Evolutionary conservation across 2,329 filamentous ascomycete genomes (phyloP).

Genomic region (Cadophora luteo-olivacea): DNA sequence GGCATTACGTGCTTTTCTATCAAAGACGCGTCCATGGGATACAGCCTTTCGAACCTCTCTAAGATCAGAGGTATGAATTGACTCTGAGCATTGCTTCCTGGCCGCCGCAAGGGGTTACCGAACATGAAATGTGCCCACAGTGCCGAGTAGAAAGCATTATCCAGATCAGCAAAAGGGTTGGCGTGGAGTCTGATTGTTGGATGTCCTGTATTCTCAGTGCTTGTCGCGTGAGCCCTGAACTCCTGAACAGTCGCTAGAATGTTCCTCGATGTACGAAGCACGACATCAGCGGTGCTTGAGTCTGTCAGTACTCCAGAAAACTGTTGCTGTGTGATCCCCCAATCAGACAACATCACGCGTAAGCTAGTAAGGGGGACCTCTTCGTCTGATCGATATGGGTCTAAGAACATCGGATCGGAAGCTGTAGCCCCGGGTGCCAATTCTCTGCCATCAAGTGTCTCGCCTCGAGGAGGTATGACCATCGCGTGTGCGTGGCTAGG

Average conservation of each 20-base stretch:
- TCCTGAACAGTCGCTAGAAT: constrained; percentile 75
- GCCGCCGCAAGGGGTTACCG: constrained; percentile 34
- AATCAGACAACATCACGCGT: constrained; percentile 60
- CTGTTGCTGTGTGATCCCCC: constrained; percentile 51
- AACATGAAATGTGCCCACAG: constrained; percentile 48
- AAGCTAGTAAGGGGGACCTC: constrained; percentile 70
- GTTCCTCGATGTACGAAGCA: constrained; percentile 79
- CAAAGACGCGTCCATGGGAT: constrained; percentile 48
- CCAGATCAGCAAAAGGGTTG: constrained; percentile 45
- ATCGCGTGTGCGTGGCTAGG: constrained; percentile 87
- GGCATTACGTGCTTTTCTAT: constrained; percentile 47
- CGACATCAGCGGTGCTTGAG: constrained; percentile 69
- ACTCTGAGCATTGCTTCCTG: constrained; percentile 36
- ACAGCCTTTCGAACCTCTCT: constrained; percentile 46
- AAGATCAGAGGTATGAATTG: constrained; percentile 46
- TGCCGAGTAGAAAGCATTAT: constrained; percentile 48
- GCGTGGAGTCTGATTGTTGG: constrained; percentile 44
- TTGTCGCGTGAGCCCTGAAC: constrained; percentile 46
- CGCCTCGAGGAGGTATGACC: constrained; percentile 65
- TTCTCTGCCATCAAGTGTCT: constrained; percentile 62
- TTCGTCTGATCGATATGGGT: constrained; percentile 75
- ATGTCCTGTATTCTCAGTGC: constrained; percentile 43
- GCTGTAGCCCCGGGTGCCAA: constrained; percentile 48
- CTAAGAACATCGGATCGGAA: constrained; percentile 75
- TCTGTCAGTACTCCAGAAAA: constrained; percentile 64